phyloP scores from a whole-genome alignment of 768 basidiomycete species.

The Leccinellum albellum region DNA sequence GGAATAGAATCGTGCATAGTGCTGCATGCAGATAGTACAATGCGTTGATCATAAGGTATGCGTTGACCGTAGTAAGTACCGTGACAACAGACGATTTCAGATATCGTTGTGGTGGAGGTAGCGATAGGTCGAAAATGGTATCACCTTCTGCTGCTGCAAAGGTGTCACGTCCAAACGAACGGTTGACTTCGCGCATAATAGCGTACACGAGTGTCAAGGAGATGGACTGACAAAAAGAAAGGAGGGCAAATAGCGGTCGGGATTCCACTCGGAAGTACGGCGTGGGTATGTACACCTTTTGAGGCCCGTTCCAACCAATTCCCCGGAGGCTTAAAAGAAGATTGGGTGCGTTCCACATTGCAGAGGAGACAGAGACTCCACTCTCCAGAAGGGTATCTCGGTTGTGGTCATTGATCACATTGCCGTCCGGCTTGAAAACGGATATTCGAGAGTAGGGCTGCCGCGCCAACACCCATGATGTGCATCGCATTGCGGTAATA shows the following conservation, averaged over 20 bases:
- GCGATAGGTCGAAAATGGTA: slow-evolving; percentile 35
- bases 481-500: slow-evolving; percentile 22
- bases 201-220: slow-evolving; percentile 4
- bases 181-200: neutral
- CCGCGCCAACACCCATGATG: slow-evolving; percentile 18
- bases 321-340: slow-evolving; percentile 13
- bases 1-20: slow-evolving; percentile 44
- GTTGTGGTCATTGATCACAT: neutral
- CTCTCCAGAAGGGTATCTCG: neutral
- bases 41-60: slow-evolving; percentile 45
- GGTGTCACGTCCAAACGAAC: slow-evolving; percentile 37
- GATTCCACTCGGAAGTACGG: slow-evolving; percentile 19
- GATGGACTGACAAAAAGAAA: slow-evolving; percentile 12
- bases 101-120: slow-evolving; percentile 34
- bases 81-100: slow-evolving; percentile 32
- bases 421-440: neutral
- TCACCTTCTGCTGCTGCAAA: slow-evolving; percentile 34
- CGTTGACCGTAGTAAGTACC: neutral
- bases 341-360: slow-evolving; percentile 28
- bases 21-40: slow-evolving; percentile 42
- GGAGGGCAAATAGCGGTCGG: slow-evolving; percentile 10
- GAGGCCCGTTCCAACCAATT: slow-evolving; percentile 25
- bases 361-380: slow-evolving; percentile 4
- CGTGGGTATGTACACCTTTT: slow-evolving; percentile 7
- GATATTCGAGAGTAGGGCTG: slow-evolving; percentile 13